Conservation (phyloP, 768 basidiomycete genomes). For the Chalciporus pseudorubinellus region DNA sequence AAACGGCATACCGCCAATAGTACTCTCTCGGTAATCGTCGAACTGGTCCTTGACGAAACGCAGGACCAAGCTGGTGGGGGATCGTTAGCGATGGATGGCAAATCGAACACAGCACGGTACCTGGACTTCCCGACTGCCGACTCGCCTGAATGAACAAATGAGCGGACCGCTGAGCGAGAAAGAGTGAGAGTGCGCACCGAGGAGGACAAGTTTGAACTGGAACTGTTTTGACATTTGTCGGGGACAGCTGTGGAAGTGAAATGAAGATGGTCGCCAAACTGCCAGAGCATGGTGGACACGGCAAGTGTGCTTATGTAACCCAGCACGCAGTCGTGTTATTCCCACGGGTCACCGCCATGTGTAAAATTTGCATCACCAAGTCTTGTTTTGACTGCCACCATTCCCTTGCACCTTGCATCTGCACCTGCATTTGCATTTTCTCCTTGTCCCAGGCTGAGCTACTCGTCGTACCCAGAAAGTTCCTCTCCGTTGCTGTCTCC, state of each 20-base stretch:
- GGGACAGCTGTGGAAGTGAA: slow-evolving; percentile 28
- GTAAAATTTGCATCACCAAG: slow-evolving; percentile 33
- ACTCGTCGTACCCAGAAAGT: slow-evolving; percentile 19
- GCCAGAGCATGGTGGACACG: slow-evolving; percentile 16
- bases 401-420: slow-evolving; percentile 19
- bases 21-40: slow-evolving; percentile 93
- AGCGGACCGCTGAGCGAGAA: not conserved
- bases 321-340: slow-evolving; percentile 3
- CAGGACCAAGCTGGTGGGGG: slow-evolving; percentile 71
- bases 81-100: slow-evolving; percentile 24
- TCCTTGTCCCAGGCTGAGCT: slow-evolving; percentile 25
- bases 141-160: slow-evolving; percentile 60
- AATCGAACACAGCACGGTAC: slow-evolving; percentile 37
- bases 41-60: slow-evolving; percentile 97
- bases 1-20: slow-evolving; percentile 71
- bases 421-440: slow-evolving; percentile 24
- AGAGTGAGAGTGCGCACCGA: slow-evolving; percentile 53
- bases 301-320: slow-evolving; percentile 25
- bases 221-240: slow-evolving; percentile 83
- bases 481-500: slow-evolving; percentile 17
- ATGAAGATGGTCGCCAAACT: slow-evolving; percentile 8
- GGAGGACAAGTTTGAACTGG: slow-evolving; percentile 94
- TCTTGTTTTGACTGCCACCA: slow-evolving; percentile 37
- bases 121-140: slow-evolving; percentile 97
- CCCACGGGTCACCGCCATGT: slow-evolving; percentile 25